Conservation (phyloP, 2,329 filamentous ascomycete genomes). For the Arthrinium phaeospermum region DNA sequence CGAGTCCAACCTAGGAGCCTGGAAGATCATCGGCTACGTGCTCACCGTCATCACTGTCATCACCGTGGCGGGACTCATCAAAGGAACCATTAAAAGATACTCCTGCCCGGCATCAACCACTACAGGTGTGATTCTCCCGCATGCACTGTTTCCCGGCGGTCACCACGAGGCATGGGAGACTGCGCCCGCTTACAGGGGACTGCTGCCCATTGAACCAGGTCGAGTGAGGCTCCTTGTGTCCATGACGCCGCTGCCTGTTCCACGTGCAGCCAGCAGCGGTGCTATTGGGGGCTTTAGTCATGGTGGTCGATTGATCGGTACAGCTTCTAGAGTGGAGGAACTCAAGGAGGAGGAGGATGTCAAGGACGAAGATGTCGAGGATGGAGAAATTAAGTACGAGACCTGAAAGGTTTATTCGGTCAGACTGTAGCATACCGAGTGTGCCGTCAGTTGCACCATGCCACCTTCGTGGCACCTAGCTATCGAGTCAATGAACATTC, state of each 20-base stretch:
- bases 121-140: not conserved
- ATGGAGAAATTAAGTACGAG: too few species aligned
- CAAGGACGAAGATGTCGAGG: too few species aligned
- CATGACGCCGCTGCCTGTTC: not conserved
- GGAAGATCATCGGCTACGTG: too few species aligned
- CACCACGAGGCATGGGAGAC: too few species aligned
- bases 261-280: not conserved
- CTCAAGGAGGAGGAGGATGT: not conserved
- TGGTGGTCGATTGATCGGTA: not conserved
- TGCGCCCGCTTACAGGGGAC: too few species aligned
- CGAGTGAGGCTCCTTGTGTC: not conserved
- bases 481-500: not conserved
- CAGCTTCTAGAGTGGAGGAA: not conserved
- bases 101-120: not conserved
- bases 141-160: not conserved
- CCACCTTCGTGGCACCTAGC: not conserved
- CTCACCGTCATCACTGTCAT: too few species aligned
- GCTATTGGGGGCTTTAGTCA: not conserved
- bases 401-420: not conserved
- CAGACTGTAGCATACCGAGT: too few species aligned
- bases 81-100: too few species aligned
- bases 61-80: too few species aligned
- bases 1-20: too few species aligned
- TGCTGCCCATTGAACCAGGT: not conserved
- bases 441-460: not conserved